Conservation (phyloP, 2,329 filamentous ascomycete genomes). For the Penicillium freii region DNA sequence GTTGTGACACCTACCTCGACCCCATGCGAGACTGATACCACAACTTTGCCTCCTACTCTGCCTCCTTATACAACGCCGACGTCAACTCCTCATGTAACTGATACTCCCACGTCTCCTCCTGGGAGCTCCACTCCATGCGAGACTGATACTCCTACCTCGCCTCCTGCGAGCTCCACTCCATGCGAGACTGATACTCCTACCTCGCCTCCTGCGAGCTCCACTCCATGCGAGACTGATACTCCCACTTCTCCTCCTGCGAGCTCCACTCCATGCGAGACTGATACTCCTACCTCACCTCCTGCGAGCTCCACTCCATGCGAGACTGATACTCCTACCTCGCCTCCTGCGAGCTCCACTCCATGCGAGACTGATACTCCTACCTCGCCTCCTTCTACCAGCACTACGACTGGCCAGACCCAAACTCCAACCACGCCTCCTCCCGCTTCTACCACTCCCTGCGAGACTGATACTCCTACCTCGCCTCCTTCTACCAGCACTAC, state of each 20-base stretch:
- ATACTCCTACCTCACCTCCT: slow-evolving; percentile 3
- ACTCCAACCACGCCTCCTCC: slow-evolving; percentile 9
- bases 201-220: too few species aligned
- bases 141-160: too few species aligned
- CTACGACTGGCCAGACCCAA: slow-evolving; percentile 4
- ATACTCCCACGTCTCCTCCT: background rate
- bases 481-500: slow-evolving; percentile 5
- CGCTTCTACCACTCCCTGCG: slow-evolving; percentile 1
- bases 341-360: background rate
- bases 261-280: background rate
- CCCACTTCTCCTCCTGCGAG: too few species aligned
- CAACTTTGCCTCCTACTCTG: background rate
- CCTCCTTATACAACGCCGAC: background rate
- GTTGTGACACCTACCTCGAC: background rate
- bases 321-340: too few species aligned
- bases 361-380: slow-evolving; percentile 8
- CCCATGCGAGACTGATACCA: background rate
- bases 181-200: too few species aligned
- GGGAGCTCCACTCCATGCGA: too few species aligned
- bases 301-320: slow-evolving; percentile 4
- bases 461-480: slow-evolving; percentile 1
- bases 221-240: too few species aligned
- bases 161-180: too few species aligned
- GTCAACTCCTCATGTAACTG: slow-evolving; percentile 6
- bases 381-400: background rate